phyloP scores from a whole-genome alignment of 352 stramenopile species.

The Phytophthora meadii region DNA sequence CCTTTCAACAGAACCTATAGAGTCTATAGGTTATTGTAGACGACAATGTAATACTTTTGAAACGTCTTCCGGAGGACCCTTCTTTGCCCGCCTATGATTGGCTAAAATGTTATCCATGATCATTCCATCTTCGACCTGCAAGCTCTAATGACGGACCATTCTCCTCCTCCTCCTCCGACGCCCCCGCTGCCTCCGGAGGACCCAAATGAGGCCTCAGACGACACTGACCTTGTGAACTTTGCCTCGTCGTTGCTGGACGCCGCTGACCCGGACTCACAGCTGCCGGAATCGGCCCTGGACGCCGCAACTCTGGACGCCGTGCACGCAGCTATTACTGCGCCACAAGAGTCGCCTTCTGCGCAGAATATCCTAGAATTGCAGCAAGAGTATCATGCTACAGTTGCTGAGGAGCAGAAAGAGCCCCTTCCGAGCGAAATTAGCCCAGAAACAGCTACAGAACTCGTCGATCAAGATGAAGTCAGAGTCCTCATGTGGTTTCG shows the following conservation, averaged over 20 bases:
- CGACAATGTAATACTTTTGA: too few species aligned
- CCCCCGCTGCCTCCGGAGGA: conserved; percentile 6
- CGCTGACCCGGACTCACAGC: conserved; percentile 32
- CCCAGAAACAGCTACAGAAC: conserved; percentile 1
- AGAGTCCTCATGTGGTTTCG: conserved; percentile 93
- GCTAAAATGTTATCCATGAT: background rate
- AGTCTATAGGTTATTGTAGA: too few species aligned
- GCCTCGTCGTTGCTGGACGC: conserved; percentile 49
- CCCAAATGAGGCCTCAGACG: conserved; percentile 12
- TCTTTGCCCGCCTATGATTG: too few species aligned
- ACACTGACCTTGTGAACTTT: conserved; percentile 53
- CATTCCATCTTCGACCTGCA: conserved; percentile 10
- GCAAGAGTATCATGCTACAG: background rate
- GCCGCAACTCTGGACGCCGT: conserved; percentile 50
- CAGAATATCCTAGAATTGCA: background rate
- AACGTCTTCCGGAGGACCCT: background rate
- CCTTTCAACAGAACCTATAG: too few species aligned
- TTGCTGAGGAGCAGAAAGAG: background rate
- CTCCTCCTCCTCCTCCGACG: conserved; percentile 5
- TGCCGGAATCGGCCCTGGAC: conserved; percentile 36
- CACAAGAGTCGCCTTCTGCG: conserved; percentile 3
- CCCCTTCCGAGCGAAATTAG: conserved; percentile 4
- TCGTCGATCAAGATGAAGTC: conserved; percentile 29
- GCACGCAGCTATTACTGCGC: conserved; percentile 40
- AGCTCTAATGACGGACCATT: conserved; percentile 30